phyloP scores from a whole-genome alignment of 176 grass and related monocot genomes.

The sorghum (Sorghum bicolor) region Sorghum_bicolor_NCBIv3 NC_012873.2:64456001-64456500 shows the following conservation, averaged over 20 bases:
- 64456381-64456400: not conserved
- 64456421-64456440: not conserved
- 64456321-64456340: conserved; percentile 9
- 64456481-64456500: not conserved
- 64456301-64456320: not conserved
- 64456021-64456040: conserved; percentile 36
- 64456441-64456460: not conserved
- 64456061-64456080: conserved; percentile 57
- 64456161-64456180: not conserved
- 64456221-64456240: conserved; percentile 4
- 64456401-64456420: conserved; percentile 1
- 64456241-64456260: conserved; percentile 16
- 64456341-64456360: conserved; percentile 22
- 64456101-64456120: conserved; percentile 51
- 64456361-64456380: conserved; percentile 18
- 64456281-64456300: conserved; percentile 5
- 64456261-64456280: conserved; percentile 41
- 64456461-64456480: not conserved
- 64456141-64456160: conserved; percentile 2
- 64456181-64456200: conserved; percentile 2
- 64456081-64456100: conserved; percentile 53
- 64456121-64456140: conserved; percentile 45
- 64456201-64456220: conserved; percentile 13
- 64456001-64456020: conserved; percentile 60
- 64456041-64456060: conserved; percentile 26